Evolutionary conservation across 2,329 filamentous ascomycete genomes (phyloP).

Genomic region (Blastomyces silverae): DNA sequence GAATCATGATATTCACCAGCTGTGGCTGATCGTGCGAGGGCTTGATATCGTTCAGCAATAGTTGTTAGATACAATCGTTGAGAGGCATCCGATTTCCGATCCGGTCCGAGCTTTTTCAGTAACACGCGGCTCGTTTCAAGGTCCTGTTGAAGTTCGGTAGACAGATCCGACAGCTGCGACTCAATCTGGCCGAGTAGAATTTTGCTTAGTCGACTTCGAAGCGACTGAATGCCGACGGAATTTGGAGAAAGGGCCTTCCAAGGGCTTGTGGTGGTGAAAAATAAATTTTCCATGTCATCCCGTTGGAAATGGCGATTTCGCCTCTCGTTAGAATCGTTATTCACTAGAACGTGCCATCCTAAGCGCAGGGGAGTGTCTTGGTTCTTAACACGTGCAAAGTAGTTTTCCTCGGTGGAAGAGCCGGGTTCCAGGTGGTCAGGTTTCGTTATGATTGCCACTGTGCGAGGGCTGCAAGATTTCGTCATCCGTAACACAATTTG

Average conservation of each 20-base stretch:
- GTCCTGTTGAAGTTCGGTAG: constrained; percentile 33
- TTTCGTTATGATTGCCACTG: constrained; percentile 46
- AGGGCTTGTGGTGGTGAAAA: constrained; percentile 30
- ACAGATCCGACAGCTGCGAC: constrained; percentile 32
- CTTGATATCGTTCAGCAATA: constrained; percentile 23
- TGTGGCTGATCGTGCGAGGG: constrained; percentile 24
- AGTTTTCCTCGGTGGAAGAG: constrained; percentile 34
- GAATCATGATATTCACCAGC: constrained; percentile 24
- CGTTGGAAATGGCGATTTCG: constrained; percentile 25
- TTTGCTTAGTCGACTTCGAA: constrained; percentile 31
- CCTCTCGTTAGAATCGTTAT: constrained; percentile 37
- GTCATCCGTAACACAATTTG: constrained; percentile 39
- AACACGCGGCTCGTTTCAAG: constrained; percentile 30
- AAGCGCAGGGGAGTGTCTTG: constrained; percentile 39
- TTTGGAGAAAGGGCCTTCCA: constrained; percentile 25
- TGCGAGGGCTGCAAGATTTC: constrained; percentile 30
- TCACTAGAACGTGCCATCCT: constrained; percentile 47
- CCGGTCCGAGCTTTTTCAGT: constrained; percentile 25
- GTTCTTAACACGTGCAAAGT: constrained; percentile 37
- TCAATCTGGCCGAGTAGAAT: constrained; percentile 33
- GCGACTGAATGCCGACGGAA: constrained; percentile 28
- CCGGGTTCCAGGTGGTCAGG: constrained; percentile 36
- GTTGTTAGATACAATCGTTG: constrained; percentile 22
- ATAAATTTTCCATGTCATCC: constrained; percentile 30
- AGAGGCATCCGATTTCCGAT: constrained; percentile 23